Percentiles rank a stretch among this genome's conserved stretches.
phyloP scores from a whole-genome alignment of 257 asterid species.

The Ligustrum vulgare region DNA sequence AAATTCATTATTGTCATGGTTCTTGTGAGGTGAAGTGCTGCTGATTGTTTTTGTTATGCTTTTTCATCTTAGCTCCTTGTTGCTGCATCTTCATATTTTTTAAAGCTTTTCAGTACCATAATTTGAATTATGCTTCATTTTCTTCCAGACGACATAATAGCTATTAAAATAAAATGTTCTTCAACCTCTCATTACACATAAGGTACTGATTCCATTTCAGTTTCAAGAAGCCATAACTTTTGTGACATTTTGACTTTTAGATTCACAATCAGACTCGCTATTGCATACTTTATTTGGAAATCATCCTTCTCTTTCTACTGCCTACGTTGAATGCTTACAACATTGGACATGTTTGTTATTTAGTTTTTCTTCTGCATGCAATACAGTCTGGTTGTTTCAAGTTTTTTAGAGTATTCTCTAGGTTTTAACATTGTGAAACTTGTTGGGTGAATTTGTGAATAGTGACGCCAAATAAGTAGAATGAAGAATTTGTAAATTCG shows the following conservation, averaged over 20 bases:
- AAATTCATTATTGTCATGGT: neutral
- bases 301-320: conserved; percentile 90
- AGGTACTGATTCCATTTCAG: conserved; percentile 53
- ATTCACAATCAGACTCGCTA: conserved; percentile 21
- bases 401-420: neutral
- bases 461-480: too few species aligned
- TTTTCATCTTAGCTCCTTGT: neutral
- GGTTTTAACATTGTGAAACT: neutral
- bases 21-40: neutral
- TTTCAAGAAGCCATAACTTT: conserved; percentile 13
- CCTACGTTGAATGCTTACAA: conserved; percentile 90
- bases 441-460: too few species aligned
- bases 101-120: conserved; percentile 13
- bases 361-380: conserved; percentile 5
- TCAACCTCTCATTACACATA: conserved; percentile 75
- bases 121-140: conserved; percentile 32
- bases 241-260: conserved; percentile 17
- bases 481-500: too few species aligned
- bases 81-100: conserved; percentile 6
- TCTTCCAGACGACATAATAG: conserved; percentile 83
- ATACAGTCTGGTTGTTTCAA: conserved; percentile 3
- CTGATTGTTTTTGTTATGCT: neutral
- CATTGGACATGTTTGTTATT: conserved; percentile 78
- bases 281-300: conserved; percentile 91
- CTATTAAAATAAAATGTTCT: conserved; percentile 76